Evolutionary conservation across 768 basidiomycete species (phyloP).

Genomic region (Lactarius psammicola): DNA sequence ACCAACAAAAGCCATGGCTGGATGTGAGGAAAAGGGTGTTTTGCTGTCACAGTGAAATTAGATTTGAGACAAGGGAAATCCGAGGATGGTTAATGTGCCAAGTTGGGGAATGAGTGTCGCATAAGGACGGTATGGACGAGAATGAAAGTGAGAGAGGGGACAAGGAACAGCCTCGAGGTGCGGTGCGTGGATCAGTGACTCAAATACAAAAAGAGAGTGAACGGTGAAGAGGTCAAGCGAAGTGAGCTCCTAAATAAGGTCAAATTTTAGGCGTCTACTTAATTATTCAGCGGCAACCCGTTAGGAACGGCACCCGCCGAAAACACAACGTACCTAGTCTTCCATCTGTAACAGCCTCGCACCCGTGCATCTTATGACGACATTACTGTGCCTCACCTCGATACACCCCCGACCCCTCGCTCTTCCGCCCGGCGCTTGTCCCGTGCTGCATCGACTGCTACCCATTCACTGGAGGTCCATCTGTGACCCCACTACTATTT

Average conservation of each 20-base stretch:
- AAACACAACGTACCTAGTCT: not conserved
- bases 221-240: not conserved
- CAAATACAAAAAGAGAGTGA: not conserved
- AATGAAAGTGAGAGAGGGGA: not conserved
- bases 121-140: not conserved
- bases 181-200: not conserved
- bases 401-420: too few relatives aligned
- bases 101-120: not conserved
- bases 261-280: not conserved
- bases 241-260: not conserved
- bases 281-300: not conserved
- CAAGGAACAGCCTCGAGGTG: not conserved
- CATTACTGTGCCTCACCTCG: not conserved
- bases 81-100: not conserved
- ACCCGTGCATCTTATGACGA: not conserved
- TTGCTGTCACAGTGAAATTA: not conserved
- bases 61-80: not conserved
- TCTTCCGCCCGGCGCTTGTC: too few relatives aligned
- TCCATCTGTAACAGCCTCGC: not conserved
- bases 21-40: not conserved
- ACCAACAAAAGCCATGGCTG: conserved; percentile 6
- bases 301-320: not conserved
- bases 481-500: not conserved
- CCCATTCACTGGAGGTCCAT: not conserved
- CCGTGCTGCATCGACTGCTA: not conserved